Evolutionary conservation across 1,284 basidiomycete species (phyloP).

Genomic region (Austropuccinia psidii): DNA sequence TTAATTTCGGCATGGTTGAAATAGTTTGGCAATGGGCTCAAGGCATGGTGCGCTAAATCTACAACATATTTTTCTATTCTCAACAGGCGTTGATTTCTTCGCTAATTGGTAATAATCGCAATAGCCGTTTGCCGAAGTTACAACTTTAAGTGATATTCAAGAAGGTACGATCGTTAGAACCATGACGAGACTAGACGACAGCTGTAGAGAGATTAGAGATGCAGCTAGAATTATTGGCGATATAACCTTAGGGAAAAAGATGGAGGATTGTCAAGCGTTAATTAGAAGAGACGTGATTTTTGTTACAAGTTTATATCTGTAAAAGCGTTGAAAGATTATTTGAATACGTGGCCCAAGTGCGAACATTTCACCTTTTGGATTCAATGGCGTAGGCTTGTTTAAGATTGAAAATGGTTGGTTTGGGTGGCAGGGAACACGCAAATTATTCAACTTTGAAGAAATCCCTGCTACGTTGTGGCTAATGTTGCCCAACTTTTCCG

Average conservation of each 20-base stretch:
- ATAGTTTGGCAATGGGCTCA: constrained; percentile 99
- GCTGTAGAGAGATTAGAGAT: constrained; percentile 91
- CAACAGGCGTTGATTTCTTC: neutral
- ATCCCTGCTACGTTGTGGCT: too few species aligned
- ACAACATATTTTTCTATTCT: neutral
- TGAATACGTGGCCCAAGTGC: too few species aligned
- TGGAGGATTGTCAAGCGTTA: constrained; percentile 87
- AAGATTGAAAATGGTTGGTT: too few species aligned
- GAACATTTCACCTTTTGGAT: too few species aligned
- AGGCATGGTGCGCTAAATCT: constrained; percentile 66
- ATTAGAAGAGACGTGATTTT: constrained; percentile 73
- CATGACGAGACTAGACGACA: constrained; percentile 93
- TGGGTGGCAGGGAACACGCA: too few species aligned
- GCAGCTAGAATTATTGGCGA: constrained; percentile 97
- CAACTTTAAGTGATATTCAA: constrained; percentile 81
- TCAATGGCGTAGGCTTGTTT: too few species aligned
- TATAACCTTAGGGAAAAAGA: constrained; percentile 88
- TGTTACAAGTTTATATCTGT: constrained; percentile 40
- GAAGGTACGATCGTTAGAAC: constrained; percentile 96
- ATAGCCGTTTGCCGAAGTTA: constrained; percentile 92
- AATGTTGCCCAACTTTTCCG: too few species aligned
- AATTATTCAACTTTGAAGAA: too few species aligned
- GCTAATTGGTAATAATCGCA: too few species aligned
- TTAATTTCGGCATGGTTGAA: constrained; percentile 84
- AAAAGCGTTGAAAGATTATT: too few species aligned